A percentile compares a stretch with the other conserved stretches of the same genome.
Conservation (phyloP, 345 rosid genomes). For the Sisymbrium irio region DNA sequence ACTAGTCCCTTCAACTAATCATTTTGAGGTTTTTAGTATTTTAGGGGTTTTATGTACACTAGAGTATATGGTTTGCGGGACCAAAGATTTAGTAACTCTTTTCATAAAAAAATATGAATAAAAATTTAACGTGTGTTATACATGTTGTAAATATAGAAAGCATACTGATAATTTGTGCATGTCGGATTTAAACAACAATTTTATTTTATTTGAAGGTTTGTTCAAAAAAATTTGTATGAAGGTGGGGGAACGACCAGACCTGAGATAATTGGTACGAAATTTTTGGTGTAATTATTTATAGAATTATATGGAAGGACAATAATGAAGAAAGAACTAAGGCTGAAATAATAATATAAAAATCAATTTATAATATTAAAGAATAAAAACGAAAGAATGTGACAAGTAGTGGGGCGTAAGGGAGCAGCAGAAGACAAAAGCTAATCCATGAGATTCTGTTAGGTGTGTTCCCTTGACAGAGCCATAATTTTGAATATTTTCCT, state of each 20-base stretch:
- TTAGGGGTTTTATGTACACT: not conserved
- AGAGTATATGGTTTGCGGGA: not conserved
- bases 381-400: slow-evolving; percentile 32
- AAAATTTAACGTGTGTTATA: not conserved
- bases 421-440: slow-evolving; percentile 44
- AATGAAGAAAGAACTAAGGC: slow-evolving; percentile 22
- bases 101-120: not conserved
- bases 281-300: not conserved
- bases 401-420: slow-evolving; percentile 36
- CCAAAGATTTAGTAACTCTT: not conserved
- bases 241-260: slow-evolving; percentile 21
- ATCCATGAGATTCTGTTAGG: slow-evolving; percentile 64
- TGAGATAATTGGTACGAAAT: slow-evolving; percentile 23
- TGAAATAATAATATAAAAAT: not conserved
- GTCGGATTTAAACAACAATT: not conserved
- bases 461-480: slow-evolving; percentile 58
- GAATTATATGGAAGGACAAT: slow-evolving; percentile 28
- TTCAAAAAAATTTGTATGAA: not conserved
- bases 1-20: not conserved
- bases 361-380: not conserved
- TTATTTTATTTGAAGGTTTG: too few species aligned
- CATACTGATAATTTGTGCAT: not conserved
- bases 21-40: not conserved
- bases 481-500: slow-evolving; percentile 22
- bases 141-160: not conserved